These are phyloP conservation scores for Cercospora sp. DNA, from an alignment of 2,329 filamentous ascomycete genomes.

Conservation along the genomic window DNA sequence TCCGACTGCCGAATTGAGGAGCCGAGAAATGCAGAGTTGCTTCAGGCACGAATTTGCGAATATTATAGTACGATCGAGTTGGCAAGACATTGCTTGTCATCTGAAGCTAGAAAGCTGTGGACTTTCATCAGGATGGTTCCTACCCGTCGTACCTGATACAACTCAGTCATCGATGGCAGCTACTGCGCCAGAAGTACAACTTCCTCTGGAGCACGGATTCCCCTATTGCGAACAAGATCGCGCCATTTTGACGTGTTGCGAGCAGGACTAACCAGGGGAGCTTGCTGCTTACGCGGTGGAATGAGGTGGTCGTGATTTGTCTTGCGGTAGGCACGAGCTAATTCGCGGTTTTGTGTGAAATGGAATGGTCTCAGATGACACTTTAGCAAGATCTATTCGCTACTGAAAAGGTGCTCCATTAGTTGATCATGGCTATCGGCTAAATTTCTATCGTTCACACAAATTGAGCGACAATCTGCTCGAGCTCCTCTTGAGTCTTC, in stretches of 20 bases:
- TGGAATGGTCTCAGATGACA: neutral
- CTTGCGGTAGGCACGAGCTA: too few species aligned
- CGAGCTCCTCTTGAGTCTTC: constrained; percentile 33
- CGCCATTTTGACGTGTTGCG: neutral
- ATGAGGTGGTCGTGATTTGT: too few species aligned
- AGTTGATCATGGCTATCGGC: neutral
- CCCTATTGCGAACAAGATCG: neutral
- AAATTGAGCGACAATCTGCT: constrained; percentile 32
- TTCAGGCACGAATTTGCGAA: neutral
- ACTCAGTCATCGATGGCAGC: neutral
- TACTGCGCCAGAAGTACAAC: neutral
- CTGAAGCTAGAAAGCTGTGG: neutral
- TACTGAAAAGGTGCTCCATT: neutral
- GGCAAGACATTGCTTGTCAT: neutral
- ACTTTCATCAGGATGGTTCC: neutral
- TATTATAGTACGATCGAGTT: neutral
- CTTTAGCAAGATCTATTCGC: neutral
- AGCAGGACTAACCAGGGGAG: neutral
- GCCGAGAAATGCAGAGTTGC: constrained; percentile 1
- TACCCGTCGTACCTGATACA: neutral
- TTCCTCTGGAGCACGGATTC: neutral
- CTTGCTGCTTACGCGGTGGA: neutral
- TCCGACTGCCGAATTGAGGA: constrained; percentile 13
- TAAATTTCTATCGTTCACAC: neutral
- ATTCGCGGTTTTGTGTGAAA: neutral